Percentiles rank a stretch among this genome's conserved stretches.
phyloP scores from a whole-genome alignment of 2,329 filamentous ascomycete species.

The Aspergillus caelatus region DNA sequence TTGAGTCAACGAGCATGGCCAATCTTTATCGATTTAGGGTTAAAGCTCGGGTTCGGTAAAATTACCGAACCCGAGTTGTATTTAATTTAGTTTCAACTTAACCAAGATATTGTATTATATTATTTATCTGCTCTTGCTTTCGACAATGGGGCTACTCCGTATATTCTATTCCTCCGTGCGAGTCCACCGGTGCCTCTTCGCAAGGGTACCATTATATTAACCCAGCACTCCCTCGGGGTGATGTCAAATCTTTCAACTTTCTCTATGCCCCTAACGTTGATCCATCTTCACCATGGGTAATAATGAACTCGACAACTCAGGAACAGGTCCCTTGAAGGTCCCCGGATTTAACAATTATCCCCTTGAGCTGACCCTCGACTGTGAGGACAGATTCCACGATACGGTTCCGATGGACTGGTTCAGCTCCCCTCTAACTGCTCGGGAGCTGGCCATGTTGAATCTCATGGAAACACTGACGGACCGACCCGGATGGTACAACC shows the following conservation, averaged over 20 bases:
- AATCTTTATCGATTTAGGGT: not conserved
- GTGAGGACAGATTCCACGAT: not conserved
- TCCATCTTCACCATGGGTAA: not conserved
- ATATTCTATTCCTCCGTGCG: not conserved
- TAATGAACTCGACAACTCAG: not conserved
- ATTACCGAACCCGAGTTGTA: not conserved
- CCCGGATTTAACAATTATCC: not conserved
- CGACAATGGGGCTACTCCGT: not conserved
- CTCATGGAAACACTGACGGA: constrained; percentile 15
- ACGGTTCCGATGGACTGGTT: not conserved
- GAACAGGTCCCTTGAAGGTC: not conserved
- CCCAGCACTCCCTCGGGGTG: not conserved
- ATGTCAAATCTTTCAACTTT: not conserved
- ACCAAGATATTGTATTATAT: too few relatives aligned
- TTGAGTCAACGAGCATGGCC: too few relatives aligned
- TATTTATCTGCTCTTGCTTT: not conserved
- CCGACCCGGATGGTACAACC: constrained; percentile 8
- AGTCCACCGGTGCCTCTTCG: not conserved
- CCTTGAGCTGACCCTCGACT: not conserved
- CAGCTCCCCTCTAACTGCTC: constrained; percentile 5
- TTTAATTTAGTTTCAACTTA: not conserved
- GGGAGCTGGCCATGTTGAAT: constrained; percentile 11
- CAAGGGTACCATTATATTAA: not conserved
- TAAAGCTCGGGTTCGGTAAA: not conserved
- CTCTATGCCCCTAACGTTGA: not conserved